Evolutionary conservation across 2,329 filamentous ascomycete species (phyloP).

Genomic region (Taxawa tesnikishii): DNA sequence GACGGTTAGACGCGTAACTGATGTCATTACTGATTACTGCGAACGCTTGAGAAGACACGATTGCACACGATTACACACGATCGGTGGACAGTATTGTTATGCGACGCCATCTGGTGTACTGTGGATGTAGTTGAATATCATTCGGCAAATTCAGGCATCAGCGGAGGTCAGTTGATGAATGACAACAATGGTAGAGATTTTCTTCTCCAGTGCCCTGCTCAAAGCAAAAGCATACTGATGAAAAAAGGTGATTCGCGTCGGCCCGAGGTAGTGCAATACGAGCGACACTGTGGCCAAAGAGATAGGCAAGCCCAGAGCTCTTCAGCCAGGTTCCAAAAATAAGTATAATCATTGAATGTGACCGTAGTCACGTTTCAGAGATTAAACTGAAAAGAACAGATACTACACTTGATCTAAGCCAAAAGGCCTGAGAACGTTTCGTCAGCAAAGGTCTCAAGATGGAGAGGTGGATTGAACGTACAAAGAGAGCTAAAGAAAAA

Average conservation of each 20-base stretch:
- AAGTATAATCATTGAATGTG: slow-evolving; percentile 6
- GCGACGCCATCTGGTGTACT: no score
- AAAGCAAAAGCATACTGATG: slow-evolving; percentile 9
- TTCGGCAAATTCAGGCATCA: no score
- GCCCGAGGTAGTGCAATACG: slow-evolving; percentile 64
- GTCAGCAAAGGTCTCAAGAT: no score
- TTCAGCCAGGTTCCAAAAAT: slow-evolving; percentile 8
- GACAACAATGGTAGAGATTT: no score
- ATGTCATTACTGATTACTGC: no score
- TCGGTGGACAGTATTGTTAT: no score
- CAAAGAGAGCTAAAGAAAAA: slow-evolving; percentile 4
- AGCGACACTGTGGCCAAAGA: slow-evolving; percentile 54
- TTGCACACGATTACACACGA: no score
- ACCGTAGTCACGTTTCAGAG: slow-evolving; percentile 6
- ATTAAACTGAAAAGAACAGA: slow-evolving; percentile 11
- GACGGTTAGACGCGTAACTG: no score
- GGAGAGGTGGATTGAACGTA: no score
- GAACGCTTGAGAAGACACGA: no score
- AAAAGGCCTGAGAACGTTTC: slow-evolving; percentile 4
- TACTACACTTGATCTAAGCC: slow-evolving; percentile 12
- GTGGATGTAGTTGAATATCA: no score
- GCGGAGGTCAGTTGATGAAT: no score
- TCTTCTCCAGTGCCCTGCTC: neutral
- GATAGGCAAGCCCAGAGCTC: neutral
- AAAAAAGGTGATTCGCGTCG: slow-evolving; percentile 45